A percentile compares a stretch with the other conserved stretches of the same genome.
Conservation (phyloP, 352 stramenopile genomes). For the Phytophthora citricola region DNA sequence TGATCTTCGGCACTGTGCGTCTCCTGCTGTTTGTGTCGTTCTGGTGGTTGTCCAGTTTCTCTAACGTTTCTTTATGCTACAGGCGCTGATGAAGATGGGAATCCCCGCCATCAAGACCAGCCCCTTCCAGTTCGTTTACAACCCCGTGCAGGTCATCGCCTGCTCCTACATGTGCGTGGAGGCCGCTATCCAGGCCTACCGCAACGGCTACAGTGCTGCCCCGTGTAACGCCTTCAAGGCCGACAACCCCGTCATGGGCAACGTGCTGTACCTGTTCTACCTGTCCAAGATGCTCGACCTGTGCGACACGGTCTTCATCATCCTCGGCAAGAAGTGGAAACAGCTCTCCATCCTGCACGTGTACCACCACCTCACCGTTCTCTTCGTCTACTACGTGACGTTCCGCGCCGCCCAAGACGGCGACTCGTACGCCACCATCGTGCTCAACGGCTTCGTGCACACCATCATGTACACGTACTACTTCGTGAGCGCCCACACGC, state of each 20-base stretch:
- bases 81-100: conserved; percentile 62
- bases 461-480: conserved; percentile 99
- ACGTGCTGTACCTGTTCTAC: conserved; percentile 97
- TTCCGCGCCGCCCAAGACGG: conserved; percentile 93
- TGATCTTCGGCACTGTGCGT: conserved; percentile 67
- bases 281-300: conserved; percentile 94
- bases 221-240: conserved; percentile 91
- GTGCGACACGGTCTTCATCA: conserved; percentile 95
- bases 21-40: background rate
- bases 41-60: background rate
- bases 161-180: conserved; percentile 96
- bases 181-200: conserved; percentile 87
- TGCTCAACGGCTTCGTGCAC: conserved; percentile 97
- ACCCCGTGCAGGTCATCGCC: conserved; percentile 93
- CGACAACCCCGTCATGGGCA: conserved; percentile 86
- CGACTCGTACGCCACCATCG: conserved; percentile 95
- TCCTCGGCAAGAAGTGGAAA: conserved; percentile 96
- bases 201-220: conserved; percentile 82
- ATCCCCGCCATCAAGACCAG: conserved; percentile 62
- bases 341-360: conserved; percentile 97
- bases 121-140: conserved; percentile 94
- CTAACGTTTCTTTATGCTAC: conserved; percentile 3
- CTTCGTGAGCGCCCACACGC: conserved; percentile 96
- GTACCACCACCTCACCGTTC: conserved; percentile 97
- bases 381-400: conserved; percentile 96